Percentiles rank a stretch among this genome's conserved stretches.
Evolutionary conservation across 805 yeast species (phyloP).

Genomic region (Saturnispora diversa): DNA sequence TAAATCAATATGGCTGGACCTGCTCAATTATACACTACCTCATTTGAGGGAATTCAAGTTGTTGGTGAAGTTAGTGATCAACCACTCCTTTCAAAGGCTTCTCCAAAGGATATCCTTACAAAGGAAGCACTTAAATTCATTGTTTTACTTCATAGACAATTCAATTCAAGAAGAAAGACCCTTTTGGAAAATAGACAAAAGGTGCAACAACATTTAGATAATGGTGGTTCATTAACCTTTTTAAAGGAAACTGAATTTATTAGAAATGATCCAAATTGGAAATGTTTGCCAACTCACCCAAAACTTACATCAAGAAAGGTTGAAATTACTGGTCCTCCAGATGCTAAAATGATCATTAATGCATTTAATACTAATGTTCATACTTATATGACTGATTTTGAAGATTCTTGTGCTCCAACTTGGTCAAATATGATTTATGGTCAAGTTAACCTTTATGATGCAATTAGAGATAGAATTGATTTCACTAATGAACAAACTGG

Average conservation of each 20-base stretch:
- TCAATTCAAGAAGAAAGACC: conserved; percentile 52
- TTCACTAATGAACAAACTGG: conserved; percentile 34
- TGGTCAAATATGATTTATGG: conserved; percentile 77
- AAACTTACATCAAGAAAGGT: conserved; percentile 69
- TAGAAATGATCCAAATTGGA: conserved; percentile 69
- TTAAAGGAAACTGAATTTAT: conserved; percentile 60
- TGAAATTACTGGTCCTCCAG: conserved; percentile 83
- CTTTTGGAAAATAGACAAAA: conserved; percentile 54
- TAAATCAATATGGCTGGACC: conserved; percentile 4
- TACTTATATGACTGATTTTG: conserved; percentile 82
- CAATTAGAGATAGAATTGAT: conserved; percentile 58
- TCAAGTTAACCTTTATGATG: conserved; percentile 72
- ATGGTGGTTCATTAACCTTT: conserved; percentile 55
- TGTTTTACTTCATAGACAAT: conserved; percentile 65
- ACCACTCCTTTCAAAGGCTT: conserved; percentile 32
- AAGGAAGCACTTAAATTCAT: conserved; percentile 58
- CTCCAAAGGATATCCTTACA: conserved; percentile 47
- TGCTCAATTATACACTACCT: conserved; percentile 23
- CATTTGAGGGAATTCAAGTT: conserved; percentile 45
- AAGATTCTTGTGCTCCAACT: conserved; percentile 78
- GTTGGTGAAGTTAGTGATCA: conserved; percentile 38
- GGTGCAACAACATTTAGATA: conserved; percentile 54
- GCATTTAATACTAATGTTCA: conserved; percentile 73
- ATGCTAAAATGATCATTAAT: conserved; percentile 74
- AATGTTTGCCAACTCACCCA: conserved; percentile 63